Evolutionary conservation across 768 basidiomycete species (phyloP), one percentile per base, ranked within the genome.

Genomic region (Sistotremastrum niveocremeum): DNA sequence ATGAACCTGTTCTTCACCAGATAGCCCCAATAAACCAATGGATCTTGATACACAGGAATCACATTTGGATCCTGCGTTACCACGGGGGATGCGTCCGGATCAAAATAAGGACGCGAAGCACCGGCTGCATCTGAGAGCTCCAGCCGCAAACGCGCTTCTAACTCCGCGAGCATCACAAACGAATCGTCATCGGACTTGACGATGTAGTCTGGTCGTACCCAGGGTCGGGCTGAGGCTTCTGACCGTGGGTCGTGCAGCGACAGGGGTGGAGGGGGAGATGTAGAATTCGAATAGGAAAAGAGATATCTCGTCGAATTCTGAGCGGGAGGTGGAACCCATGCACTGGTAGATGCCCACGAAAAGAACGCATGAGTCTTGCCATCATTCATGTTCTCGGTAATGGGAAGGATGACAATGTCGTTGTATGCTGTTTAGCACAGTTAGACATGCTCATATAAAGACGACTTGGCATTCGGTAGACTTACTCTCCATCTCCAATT

Each of bases 151-250:
- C 88, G 76, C n/a, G 86, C 75, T 62, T 98, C 93, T 11, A 98
- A 70, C 60, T 98, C 93, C 2, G 86, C 86, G 33, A 98, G 73
- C 77, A 95, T 91, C 44, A 98, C 75, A 55, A 98, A 94, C 6
- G 88, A 78, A 61, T 98, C 93, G 56, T 98, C 93, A 60, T 98
- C 93, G 1, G 84, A 85, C 64, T 98, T 98, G 55, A 86, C 77
- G 37, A 98, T 79, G 56, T 79, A 97, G 60, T 95, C 89, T 7
- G 90, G 93, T 36, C 84, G 73, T 20, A 82, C 81, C 86, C 88
- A 93, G 3, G 71, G 64, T 31, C 62, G 59, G 11, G 62, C 65
- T 0, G 69, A 62, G 30, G 59, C 57, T 53, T 81, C 76, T 35
- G 63, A 57, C 68, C 73, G 74, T n/a, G 85, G 71, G 56, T 88